Base-by-base conservation (phyloP, 2,329 filamentous ascomycete genomes). In the Lachnellula willkommii region DNA sequence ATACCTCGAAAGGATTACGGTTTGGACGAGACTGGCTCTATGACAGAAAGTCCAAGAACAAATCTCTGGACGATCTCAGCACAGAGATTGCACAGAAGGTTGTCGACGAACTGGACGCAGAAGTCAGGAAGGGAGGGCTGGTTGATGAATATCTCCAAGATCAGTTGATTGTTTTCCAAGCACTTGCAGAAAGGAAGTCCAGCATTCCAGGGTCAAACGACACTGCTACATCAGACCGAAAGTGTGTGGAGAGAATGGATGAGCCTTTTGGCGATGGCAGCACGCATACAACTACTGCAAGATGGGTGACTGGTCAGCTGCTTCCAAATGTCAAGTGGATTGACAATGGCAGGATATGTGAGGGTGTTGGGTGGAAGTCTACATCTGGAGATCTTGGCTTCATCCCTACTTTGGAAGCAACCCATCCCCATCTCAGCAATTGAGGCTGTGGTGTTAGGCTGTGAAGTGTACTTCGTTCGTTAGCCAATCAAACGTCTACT, bases 71-170 rank as follows among this genome's bases (percentile, higher is more conserved):
- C 14, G 53, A 62, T 28, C 40, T 78, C n/a, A 66, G 67, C 20
- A 64, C 58, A 2, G 71, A 75, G 47, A 69, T 82, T 8, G 74
- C 79, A 5, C 66, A 69, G 26, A 72, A 70, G n/a, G 68, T 84
- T 3, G 75, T 76, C 43, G 69, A 68, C 47, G 72, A 74, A 3
- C 69, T 84, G 20, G 71, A 72, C 53, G 66, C 71, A 2, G 79
- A 83, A 61, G 68, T 79, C 1, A 65, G 66, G 7, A 63, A 70
- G 1, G 71, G 74, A 2, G 76, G 79, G 0, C 72, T 76, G 2
- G 77, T 82, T 6, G 83, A 86, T 59, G 73, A 79, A 60, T 75
- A 78, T 63, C 71, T 85, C 14, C 81, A 85, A 68, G 83, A 85
- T 66, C 83, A 86, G 66, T 63, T 86, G 24, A 71, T 85, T 3